A percentile compares a stretch with the other conserved stretches of the same genome.
Evolutionary conservation across 805 yeast genomes (phyloP).

Genomic region (fission yeast (Schizosaccharomyces pombe)): DNA sequence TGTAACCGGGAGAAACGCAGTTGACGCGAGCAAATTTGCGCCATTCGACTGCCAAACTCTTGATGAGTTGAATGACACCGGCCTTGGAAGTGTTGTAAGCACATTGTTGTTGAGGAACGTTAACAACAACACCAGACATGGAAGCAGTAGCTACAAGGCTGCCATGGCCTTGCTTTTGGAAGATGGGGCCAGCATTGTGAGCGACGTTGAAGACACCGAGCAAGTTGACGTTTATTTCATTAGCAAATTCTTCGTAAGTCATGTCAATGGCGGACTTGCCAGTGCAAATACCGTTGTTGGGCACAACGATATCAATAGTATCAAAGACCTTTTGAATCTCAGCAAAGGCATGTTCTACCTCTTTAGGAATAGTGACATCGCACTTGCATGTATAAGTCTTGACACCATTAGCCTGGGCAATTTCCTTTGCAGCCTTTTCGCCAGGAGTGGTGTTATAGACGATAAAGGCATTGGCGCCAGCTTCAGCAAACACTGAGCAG

Average conservation of each 20-base stretch:
- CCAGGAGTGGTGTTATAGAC: slow-evolving; percentile 27
- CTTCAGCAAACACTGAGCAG: slow-evolving; percentile 65
- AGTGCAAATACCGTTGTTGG: slow-evolving; percentile 63
- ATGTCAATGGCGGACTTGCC: slow-evolving; percentile 47
- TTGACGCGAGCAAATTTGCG: slow-evolving; percentile 71
- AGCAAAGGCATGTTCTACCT: slow-evolving; percentile 26
- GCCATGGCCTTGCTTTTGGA: slow-evolving; percentile 55
- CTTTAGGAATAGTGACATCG: slow-evolving; percentile 25
- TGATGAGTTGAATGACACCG: slow-evolving; percentile 50
- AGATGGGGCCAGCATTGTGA: slow-evolving; percentile 44
- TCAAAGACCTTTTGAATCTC: slow-evolving; percentile 48
- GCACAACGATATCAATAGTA: slow-evolving; percentile 58
- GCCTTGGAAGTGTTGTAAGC: slow-evolving; percentile 76
- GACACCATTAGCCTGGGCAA: slow-evolving; percentile 36
- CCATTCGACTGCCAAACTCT: slow-evolving; percentile 72
- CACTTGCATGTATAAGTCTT: slow-evolving; percentile 42
- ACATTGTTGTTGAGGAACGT: slow-evolving; percentile 70
- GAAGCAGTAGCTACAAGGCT: slow-evolving; percentile 69
- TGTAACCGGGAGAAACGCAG: slow-evolving; percentile 69
- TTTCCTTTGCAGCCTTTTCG: slow-evolving; percentile 32
- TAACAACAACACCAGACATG: slow-evolving; percentile 72
- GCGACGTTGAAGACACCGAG: slow-evolving; percentile 44
- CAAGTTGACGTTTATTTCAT: slow-evolving; percentile 39
- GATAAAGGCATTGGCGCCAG: slow-evolving; percentile 31
- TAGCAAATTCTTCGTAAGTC: slow-evolving; percentile 39